Evolutionary conservation across 768 basidiomycete species (phyloP), one percentile per base, ranked within the genome.

Genomic region (Chlorophyllum brunneum): DNA sequence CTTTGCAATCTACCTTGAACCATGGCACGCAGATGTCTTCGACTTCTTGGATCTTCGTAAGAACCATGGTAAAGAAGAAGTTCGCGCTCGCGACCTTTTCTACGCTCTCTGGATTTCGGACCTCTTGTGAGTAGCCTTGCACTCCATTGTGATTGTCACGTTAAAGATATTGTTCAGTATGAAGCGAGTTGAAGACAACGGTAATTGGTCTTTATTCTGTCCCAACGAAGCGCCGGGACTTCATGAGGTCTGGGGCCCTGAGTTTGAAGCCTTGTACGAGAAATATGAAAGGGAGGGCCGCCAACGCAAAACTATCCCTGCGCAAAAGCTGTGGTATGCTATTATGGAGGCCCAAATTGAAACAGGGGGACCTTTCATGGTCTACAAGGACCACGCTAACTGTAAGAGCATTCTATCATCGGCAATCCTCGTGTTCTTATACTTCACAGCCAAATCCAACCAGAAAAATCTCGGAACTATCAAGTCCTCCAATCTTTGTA

Each of bases 401-500:
- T 71, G 92, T 94, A 61, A 49, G 87, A 72, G 1, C 9, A 15
- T 15, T 22, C 29, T 29, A 22, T 23, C 26, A 36, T 39, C 7
- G 10, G 6, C 40, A 18, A 13, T 9, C 3, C 30, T n/a, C 27
- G 31, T 47, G 26, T 24, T 50, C 48, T 39, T 34, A 54, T 7
- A 31, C 26, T 13, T 33, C 34, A 1, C 61, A 95, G 91, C 79
- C 60, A 99, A 99, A 74, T 98, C 95, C 11, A 99, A 99, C 74
- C 97, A 99, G 70, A 85, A 93, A 74, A 97, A 99, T 72, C 79
- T 99, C 23, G 97, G 97, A 26, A 95, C 92, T 6, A 98, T 99
- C 85, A 98, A 97, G 76, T 98, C 94, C 1, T 98, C 95, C 45
- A 99, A 99, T 67, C 77, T 99, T 41, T 99, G 97, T 77, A 98